Conservation (phyloP, 2,329 filamentous ascomycete species). For the Pyricularia pennisetigena region DNA sequence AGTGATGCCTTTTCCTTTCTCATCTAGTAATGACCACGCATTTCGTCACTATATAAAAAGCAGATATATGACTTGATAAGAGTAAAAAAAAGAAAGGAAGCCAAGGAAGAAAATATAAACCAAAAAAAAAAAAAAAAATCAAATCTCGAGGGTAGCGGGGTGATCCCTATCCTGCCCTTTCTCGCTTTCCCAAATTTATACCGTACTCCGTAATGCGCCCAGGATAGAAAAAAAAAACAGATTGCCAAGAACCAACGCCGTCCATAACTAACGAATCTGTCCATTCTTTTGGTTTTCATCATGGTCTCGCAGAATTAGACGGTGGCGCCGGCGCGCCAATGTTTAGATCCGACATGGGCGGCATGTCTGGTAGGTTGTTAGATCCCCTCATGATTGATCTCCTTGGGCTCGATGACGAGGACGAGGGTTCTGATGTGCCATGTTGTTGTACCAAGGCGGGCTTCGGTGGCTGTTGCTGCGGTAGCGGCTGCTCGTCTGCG, state of each 20-base stretch:
- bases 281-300: background rate
- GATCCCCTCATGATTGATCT: background rate
- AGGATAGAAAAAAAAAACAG: background rate
- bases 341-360: background rate
- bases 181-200: background rate
- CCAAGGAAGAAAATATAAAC: background rate
- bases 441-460: background rate
- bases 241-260: background rate
- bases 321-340: background rate
- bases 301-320: background rate
- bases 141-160: background rate
- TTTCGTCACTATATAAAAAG: background rate
- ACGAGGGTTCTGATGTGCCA: background rate
- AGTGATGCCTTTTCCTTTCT: background rate
- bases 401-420: background rate
- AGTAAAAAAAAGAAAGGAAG: background rate
- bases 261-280: background rate
- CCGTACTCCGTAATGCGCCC: background rate
- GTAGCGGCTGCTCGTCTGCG: background rate
- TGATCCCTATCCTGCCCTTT: background rate
- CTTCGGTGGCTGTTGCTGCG: background rate
- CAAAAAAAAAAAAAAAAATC: background rate
- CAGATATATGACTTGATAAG: background rate
- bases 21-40: background rate
- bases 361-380: background rate